Conservation (phyloP, 2,329 filamentous ascomycete genomes). For the Kalmusia sp. region DNA sequence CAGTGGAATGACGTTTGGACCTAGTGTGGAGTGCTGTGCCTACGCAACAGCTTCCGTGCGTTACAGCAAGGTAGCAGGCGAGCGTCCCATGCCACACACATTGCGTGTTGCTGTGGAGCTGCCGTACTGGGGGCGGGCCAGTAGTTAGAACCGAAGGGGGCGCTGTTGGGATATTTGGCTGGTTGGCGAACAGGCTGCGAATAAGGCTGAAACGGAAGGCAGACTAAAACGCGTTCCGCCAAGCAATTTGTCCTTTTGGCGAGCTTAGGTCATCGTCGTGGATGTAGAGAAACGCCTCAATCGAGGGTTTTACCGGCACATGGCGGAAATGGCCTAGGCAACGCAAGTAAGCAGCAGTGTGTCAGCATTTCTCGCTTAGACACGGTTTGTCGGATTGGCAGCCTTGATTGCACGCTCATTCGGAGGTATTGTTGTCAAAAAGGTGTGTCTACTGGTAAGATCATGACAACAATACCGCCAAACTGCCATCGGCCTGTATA, state of each 20-base stretch:
- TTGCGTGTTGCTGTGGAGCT: background rate
- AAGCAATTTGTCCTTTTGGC: background rate
- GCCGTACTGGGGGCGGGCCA: background rate
- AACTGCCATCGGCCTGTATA: too few species aligned
- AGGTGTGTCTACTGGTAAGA: too few species aligned
- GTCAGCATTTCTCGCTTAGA: too few species aligned
- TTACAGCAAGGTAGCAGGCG: slow-evolving; percentile 1
- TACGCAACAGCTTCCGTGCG: slow-evolving; percentile 4
- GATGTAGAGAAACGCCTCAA: too few species aligned
- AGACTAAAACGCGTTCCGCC: slow-evolving; percentile 10
- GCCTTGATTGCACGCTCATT: too few species aligned
- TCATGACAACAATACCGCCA: too few species aligned
- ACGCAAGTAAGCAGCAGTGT: too few species aligned
- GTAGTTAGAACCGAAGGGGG: background rate
- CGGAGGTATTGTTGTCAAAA: too few species aligned
- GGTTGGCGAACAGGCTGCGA: slow-evolving; percentile 10
- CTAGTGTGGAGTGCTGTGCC: slow-evolving; percentile 7
- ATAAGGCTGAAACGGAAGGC: slow-evolving; percentile 21
- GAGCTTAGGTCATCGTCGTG: background rate
- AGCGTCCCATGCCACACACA: background rate
- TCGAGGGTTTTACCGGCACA: too few species aligned
- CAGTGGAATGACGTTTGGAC: slow-evolving; percentile 15
- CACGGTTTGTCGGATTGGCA: too few species aligned
- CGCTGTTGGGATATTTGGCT: slow-evolving; percentile 1
- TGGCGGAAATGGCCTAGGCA: too few species aligned